Evolutionary conservation across 202 grass and related monocot genomes (phyloP), one percentile per base, ranked within the genome.

Genomic region (Setaria italica): DNA sequence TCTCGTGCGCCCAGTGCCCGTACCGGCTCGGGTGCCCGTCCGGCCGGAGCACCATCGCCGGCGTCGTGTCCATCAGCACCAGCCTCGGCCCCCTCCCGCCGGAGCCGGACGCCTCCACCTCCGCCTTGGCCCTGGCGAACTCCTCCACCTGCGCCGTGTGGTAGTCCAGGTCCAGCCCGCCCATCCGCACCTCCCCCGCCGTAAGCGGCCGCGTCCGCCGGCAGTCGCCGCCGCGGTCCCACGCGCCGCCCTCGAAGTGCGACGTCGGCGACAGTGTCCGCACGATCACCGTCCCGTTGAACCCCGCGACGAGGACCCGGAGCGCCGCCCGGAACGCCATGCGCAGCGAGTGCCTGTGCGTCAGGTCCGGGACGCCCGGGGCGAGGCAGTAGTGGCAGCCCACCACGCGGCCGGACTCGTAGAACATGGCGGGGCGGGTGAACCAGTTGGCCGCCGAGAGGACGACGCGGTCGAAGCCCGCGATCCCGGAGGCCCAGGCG

Each of bases 191-290:
- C 83, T 86, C 87, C 74, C 29, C 62, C 5, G 50, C 72, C 32
- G 20, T 10, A 17, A 30, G 67, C 15, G 92, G 90, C 48, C 57
- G 43, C 63, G 43, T 90, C n/a, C 87, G 73, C 12, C 76, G 63
- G 80, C 92, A 95, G 77, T 92, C 75, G 4, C 90, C 90, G 37
- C 87, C 92, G 45, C 57, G 84, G 90, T 95, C 70, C 92, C 88
- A 95, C 53, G 78, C 85, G 3, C 93, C 93, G 33, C 91, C 91
- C 90, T 95, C 90, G 59, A 92, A 95, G 78, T 95, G 93, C 49
- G 91, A 85, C 34, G 84, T 88, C 60, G 88, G 88, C 51, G 92
- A 82, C 62, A 92, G 66, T 30, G 92, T 95, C 49, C 85, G 56
- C 63, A 90, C n/a, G 67, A 92, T 65, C 17, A 80, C 45, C 51